Conservation (phyloP, 805 yeast species). For the Jamesozyma jinghongensis region DNA sequence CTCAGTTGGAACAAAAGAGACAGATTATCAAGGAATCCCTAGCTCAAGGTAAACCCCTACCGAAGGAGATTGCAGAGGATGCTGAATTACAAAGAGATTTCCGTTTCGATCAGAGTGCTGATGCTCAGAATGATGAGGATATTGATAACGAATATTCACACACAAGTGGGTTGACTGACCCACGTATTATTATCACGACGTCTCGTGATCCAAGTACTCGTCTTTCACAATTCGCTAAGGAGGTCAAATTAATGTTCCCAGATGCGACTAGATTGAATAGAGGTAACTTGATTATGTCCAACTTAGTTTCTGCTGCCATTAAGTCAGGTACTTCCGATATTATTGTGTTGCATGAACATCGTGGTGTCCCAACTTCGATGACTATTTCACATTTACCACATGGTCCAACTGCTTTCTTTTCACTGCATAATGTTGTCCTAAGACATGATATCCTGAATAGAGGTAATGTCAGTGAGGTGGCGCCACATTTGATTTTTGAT, state of each 20-base stretch:
- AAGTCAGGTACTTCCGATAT: slow-evolving; percentile 76
- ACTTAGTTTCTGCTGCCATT: slow-evolving; percentile 74
- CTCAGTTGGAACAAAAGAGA: slow-evolving; percentile 74
- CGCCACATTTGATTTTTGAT: slow-evolving; percentile 91
- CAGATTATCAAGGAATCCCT: slow-evolving; percentile 79
- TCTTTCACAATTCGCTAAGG: slow-evolving; percentile 86
- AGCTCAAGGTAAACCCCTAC: slow-evolving; percentile 83
- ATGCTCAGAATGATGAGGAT: slow-evolving; percentile 28
- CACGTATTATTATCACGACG: slow-evolving; percentile 86
- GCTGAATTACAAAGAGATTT: slow-evolving; percentile 68
- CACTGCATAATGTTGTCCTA: slow-evolving; percentile 86
- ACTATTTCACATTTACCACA: slow-evolving; percentile 95
- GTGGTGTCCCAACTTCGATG: slow-evolving; percentile 95
- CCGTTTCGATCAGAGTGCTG: slow-evolving; percentile 73
- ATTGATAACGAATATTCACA: slow-evolving; percentile 92
- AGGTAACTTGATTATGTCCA: slow-evolving; percentile 84
- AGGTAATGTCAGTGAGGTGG: slow-evolving; percentile 84
- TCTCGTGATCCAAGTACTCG: slow-evolving; percentile 84
- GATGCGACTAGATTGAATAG: slow-evolving; percentile 82
- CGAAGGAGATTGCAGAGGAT: slow-evolving; percentile 88
- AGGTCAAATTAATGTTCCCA: slow-evolving; percentile 81
- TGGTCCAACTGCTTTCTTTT: slow-evolving; percentile 93
- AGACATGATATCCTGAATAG: slow-evolving; percentile 84
- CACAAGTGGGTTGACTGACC: slow-evolving; percentile 80
- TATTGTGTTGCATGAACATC: slow-evolving; percentile 83